Conservation (phyloP, 2,329 filamentous ascomycete genomes). For the Sordariomycetes sp. region DNA sequence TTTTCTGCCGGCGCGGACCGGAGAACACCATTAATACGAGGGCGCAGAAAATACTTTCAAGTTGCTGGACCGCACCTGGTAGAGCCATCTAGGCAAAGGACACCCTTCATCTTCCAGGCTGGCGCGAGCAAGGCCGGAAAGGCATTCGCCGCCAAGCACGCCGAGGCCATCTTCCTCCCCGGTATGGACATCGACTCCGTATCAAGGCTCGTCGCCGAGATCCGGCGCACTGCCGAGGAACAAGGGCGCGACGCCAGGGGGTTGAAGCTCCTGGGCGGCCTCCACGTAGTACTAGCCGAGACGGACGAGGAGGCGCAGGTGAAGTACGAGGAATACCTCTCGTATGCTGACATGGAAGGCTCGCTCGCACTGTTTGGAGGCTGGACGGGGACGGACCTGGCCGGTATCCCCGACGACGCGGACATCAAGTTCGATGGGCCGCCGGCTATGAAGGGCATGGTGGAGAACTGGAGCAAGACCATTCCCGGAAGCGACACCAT, state of each 20-base stretch:
- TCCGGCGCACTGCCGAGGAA: conserved; percentile 36
- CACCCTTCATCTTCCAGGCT: conserved; percentile 53
- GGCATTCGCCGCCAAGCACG: conserved; percentile 50
- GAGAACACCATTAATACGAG: background rate
- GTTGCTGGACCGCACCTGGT: conserved; percentile 50
- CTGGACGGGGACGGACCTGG: conserved; percentile 56
- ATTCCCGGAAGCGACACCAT: conserved; percentile 14
- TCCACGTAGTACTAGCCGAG: conserved; percentile 48
- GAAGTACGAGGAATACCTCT: conserved; percentile 38
- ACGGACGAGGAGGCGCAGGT: conserved; percentile 47
- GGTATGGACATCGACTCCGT: conserved; percentile 45
- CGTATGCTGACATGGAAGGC: conserved; percentile 48
- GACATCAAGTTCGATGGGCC: conserved; percentile 51
- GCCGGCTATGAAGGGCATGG: conserved; percentile 46
- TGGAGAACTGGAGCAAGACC: conserved; percentile 32
- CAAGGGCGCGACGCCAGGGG: conserved; percentile 39
- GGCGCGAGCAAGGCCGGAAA: conserved; percentile 51
- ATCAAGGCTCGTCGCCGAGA: conserved; percentile 44
- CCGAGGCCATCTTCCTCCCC: conserved; percentile 53
- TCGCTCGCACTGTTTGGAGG: conserved; percentile 55
- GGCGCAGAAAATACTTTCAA: conserved; percentile 35
- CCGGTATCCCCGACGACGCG: conserved; percentile 50
- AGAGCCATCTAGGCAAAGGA: conserved; percentile 52
- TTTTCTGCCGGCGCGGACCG: no score
- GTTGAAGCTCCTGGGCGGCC: conserved; percentile 50